A percentile compares a stretch with the other conserved stretches of the same genome.
Evolutionary conservation across 2,329 filamentous ascomycete species (phyloP).

Genomic region (Neofusicoccum ribis): DNA sequence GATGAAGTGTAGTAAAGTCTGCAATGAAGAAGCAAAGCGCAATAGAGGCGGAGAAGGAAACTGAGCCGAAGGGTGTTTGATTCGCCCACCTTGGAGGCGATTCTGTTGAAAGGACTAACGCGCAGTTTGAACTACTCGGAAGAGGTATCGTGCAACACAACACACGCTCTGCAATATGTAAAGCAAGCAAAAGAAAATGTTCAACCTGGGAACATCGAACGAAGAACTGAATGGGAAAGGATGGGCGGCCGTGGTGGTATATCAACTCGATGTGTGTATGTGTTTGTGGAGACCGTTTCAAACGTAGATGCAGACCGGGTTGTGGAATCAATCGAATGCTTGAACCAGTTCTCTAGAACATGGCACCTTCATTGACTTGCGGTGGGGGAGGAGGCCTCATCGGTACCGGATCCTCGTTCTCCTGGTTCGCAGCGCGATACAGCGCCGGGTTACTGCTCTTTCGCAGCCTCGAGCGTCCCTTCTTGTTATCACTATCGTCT

Average conservation of each 20-base stretch:
- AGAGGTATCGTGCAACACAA: slow-evolving; percentile 17
- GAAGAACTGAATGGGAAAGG: neutral
- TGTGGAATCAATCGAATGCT: neutral
- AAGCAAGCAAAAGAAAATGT: slow-evolving; percentile 1
- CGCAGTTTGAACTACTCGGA: neutral
- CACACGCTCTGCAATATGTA: slow-evolving; percentile 7
- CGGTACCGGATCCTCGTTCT: neutral
- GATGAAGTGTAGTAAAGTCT: neutral
- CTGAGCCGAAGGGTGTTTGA: neutral
- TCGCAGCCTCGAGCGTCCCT: neutral
- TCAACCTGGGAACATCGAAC: neutral
- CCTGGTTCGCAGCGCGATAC: neutral
- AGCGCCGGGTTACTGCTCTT: slow-evolving; percentile 16
- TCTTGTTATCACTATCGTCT: slow-evolving; percentile 10
- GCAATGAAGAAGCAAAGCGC: neutral
- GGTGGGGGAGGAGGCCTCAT: slow-evolving; percentile 14
- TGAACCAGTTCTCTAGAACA: slow-evolving; percentile 16
- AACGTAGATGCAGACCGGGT: neutral
- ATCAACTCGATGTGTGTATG: neutral
- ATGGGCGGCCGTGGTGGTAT: neutral
- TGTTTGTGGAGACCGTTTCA: neutral
- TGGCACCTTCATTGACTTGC: slow-evolving; percentile 16
- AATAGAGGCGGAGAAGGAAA: neutral
- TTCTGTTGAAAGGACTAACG: neutral
- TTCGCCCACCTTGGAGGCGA: neutral